Conservation (phyloP, 305 asterid genomes). For the Galium porrigens region DNA sequence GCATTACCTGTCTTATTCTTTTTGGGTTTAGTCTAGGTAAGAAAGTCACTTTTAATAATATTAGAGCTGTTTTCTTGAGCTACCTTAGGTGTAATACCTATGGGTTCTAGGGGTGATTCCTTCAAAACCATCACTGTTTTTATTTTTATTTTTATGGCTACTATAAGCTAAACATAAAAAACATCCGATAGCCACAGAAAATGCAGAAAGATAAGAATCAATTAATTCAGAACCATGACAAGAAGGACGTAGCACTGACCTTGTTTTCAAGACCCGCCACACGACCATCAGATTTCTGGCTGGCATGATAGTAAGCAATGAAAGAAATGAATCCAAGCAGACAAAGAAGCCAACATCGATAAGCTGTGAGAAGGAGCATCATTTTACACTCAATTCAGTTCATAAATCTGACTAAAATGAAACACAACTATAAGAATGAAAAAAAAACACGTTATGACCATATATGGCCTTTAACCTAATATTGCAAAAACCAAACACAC, state of each 20-base stretch:
- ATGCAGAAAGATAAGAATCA: not conserved
- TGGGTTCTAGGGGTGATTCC: not conserved
- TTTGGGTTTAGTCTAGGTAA: too few relatives aligned
- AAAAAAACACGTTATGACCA: not conserved
- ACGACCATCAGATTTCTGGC: slow-evolving; percentile 46
- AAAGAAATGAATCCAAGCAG: slow-evolving; percentile 85
- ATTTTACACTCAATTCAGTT: slow-evolving; percentile 10
- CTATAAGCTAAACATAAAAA: not conserved
- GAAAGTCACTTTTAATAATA: not conserved
- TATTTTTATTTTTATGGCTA: not conserved
- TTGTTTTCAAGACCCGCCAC: slow-evolving; percentile 60
- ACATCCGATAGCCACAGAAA: not conserved
- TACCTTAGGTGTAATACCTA: too few relatives aligned
- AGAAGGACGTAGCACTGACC: slow-evolving; percentile 40
- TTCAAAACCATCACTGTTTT: not conserved
- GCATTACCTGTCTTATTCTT: too few relatives aligned
- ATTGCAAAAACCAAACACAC: not conserved
- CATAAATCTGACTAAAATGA: not conserved
- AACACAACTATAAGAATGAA: not conserved
- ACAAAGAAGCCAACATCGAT: slow-evolving; percentile 78
- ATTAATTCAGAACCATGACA: not conserved
- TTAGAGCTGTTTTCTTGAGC: too few relatives aligned
- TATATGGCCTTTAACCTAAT: not conserved
- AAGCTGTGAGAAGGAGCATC: slow-evolving; percentile 51
- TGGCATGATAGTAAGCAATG: slow-evolving; percentile 94